Conservation (phyloP, 2,329 filamentous ascomycete genomes). For the Sclerotiophoma versabilis region DNA sequence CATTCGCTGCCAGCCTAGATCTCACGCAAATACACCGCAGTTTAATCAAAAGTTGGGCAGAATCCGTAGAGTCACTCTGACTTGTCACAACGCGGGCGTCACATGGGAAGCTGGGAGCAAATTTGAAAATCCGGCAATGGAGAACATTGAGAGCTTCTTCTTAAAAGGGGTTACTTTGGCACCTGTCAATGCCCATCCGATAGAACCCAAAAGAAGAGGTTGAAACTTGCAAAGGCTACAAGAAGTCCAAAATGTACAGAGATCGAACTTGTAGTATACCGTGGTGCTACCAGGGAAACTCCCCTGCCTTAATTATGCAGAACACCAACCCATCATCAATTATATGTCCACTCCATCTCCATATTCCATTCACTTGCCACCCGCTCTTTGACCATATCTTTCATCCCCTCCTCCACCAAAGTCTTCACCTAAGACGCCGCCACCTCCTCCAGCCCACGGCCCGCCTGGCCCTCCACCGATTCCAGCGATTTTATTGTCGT, state of each 20-base stretch:
- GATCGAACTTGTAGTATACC: no score
- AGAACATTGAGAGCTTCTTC: constrained; percentile 53
- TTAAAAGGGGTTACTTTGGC: not conserved
- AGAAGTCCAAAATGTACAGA: no score
- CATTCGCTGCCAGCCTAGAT: no score
- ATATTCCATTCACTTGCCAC: no score
- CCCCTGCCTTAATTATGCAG: no score
- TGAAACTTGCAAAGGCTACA: not conserved
- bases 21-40: no score
- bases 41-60: constrained; percentile 55
- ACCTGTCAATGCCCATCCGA: not conserved
- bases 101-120: constrained; percentile 69
- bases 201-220: not conserved
- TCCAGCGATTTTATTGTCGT: not conserved
- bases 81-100: constrained; percentile 71
- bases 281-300: no score
- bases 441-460: not conserved
- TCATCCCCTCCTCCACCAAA: constrained; percentile 1
- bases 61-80: constrained; percentile 61
- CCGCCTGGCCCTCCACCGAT: constrained; percentile 6
- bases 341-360: no score
- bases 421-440: not conserved
- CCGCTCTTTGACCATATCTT: not conserved
- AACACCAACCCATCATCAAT: no score
- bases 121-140: constrained; percentile 71